Base-by-base conservation (phyloP, 2,329 filamentous ascomycete species). In the Lizonia empirigonia region DNA sequence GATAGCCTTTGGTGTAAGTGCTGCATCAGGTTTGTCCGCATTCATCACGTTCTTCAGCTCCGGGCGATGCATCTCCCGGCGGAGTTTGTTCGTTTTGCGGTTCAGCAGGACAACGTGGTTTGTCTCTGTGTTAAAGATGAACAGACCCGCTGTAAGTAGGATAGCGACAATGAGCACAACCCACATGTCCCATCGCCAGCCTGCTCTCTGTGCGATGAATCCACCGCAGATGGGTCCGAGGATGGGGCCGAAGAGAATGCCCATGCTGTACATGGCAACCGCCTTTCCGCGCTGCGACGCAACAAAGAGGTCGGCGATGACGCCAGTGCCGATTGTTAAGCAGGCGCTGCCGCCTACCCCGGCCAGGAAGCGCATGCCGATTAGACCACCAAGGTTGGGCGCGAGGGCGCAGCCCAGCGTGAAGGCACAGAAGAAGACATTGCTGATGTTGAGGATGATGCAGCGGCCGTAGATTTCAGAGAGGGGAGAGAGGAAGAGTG, bases 51-150 rank as follows among this genome's bases (percentile, higher is more conserved):
- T 78, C 4, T 77, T 78, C 24, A 79, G 73, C 30, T 79, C 76
- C 4, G 75, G 75, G 2, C 81, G 73, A 7, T 69, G 61, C 24
- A 73, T 61, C 8, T 80, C 76, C 50, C 76, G 78, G 8, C 74
- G 66, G 7, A 72, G 55, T 27, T 79, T 79, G 0, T 80, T 82
- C 0, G 89, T 75, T 86, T 73, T 73, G 64, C 88, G 88, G 27
- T 76, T 68, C 7, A 83, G 64, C 2, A 84, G 64, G 4, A 76
- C 63, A 0, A 75, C 71, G 3, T 74, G 74, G 59, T 82, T 81
- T 0, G 79, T 80, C 56, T 83, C 80, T 10, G 66, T 62, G 58
- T 77, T 66, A 53, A 76, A 67, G 32, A 78, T 45, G 41, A 79
- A 56, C 4, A 73, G 62, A 6, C 66, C 61, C 15, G 24, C 26